Evolutionary conservation across 2,329 filamentous ascomycete genomes (phyloP).

Genomic region (Nemania sp.): DNA sequence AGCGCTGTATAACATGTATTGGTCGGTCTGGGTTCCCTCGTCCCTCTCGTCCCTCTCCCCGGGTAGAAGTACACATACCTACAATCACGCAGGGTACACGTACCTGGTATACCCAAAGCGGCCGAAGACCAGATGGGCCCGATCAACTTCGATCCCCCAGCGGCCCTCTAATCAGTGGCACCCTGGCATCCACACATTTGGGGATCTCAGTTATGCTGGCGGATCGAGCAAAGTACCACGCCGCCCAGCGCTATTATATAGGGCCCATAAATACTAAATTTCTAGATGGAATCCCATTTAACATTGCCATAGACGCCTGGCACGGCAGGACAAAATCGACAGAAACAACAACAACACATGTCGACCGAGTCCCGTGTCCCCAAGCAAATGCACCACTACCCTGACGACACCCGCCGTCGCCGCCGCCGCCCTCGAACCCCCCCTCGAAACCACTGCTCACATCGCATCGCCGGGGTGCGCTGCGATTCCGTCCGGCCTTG

Average conservation of each 20-base stretch:
- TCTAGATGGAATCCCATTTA: constrained; percentile 40
- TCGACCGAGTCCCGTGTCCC: constrained; percentile 32
- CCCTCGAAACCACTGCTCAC: constrained; percentile 1
- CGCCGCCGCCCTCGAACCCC: background rate
- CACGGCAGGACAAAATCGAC: no score
- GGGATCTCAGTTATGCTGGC: constrained; percentile 41
- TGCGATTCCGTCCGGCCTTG: background rate
- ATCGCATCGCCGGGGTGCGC: constrained; percentile 15
- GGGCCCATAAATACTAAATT: constrained; percentile 39
- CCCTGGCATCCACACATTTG: constrained; percentile 32
- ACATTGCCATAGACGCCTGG: constrained; percentile 41
- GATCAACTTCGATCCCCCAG: constrained; percentile 19
- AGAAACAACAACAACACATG: constrained; percentile 26
- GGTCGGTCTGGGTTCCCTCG: background rate
- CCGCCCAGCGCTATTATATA: constrained; percentile 18
- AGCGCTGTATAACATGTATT: no score
- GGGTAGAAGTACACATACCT: background rate
- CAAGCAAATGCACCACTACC: constrained; percentile 34
- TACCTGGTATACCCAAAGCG: constrained; percentile 7
- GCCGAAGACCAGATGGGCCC: constrained; percentile 12
- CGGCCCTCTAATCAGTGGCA: constrained; percentile 2
- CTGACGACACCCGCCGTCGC: constrained; percentile 8
- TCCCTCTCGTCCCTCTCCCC: background rate
- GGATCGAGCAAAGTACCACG: constrained; percentile 39
- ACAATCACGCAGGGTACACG: constrained; percentile 12